A percentile compares a stretch with the other conserved stretches of the same genome.
Conservation (phyloP, 2,329 filamentous ascomycete species). For the Beauveria caledonica region DNA sequence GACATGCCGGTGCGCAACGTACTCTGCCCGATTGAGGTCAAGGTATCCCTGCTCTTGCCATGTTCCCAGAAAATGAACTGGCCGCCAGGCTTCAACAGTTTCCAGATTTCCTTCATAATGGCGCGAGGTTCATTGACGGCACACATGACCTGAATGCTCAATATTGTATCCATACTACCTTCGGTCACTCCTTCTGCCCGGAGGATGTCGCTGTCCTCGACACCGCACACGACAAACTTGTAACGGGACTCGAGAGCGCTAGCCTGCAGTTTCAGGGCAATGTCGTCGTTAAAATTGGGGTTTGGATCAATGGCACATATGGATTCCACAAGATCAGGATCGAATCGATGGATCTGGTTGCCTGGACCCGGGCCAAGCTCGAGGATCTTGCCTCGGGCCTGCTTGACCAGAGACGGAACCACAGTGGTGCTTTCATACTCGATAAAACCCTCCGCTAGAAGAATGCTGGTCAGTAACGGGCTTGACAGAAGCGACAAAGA, state of each 20-base stretch:
- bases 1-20: neutral
- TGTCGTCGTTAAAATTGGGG: slow-evolving; percentile 21
- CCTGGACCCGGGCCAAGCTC: slow-evolving; percentile 37
- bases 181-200: slow-evolving; percentile 26
- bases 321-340: slow-evolving; percentile 22
- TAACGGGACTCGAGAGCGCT: slow-evolving; percentile 26
- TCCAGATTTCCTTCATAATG: slow-evolving; percentile 27
- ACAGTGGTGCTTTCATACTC: slow-evolving; percentile 8
- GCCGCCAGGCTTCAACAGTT: slow-evolving; percentile 36
- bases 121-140: slow-evolving; percentile 23
- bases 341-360: slow-evolving; percentile 33
- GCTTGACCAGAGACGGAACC: slow-evolving; percentile 1
- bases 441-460: slow-evolving; percentile 4
- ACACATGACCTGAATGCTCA: slow-evolving; percentile 36
- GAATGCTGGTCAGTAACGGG: neutral
- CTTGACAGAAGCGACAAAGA: too few relatives aligned
- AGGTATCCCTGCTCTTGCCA: slow-evolving; percentile 13
- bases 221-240: slow-evolving; percentile 26
- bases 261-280: slow-evolving; percentile 24
- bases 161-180: slow-evolving; percentile 29
- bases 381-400: slow-evolving; percentile 22
- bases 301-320: slow-evolving; percentile 36
- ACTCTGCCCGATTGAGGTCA: slow-evolving; percentile 1
- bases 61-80: slow-evolving; percentile 40
- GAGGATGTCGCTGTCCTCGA: slow-evolving; percentile 31